Evolutionary conservation across 2,329 filamentous ascomycete genomes (phyloP), one percentile per base, ranked within the genome.

Genomic region (Calonectria crousiana): DNA sequence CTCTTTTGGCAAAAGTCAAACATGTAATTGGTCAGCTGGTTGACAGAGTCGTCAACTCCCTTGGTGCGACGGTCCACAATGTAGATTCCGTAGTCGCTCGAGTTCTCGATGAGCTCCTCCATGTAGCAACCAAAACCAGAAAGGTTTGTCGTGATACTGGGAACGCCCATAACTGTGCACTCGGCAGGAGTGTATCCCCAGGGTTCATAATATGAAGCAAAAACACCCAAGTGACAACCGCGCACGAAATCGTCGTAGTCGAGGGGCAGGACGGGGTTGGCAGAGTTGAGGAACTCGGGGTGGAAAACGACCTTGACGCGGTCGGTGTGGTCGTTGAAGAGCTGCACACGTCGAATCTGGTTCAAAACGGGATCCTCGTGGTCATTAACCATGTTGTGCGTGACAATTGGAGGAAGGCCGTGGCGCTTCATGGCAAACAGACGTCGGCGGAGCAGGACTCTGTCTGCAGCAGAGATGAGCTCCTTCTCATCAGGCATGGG

Each of bases 191-290:
- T 99, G 86, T 99, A 99, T 58, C 97, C 97, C 97, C 97, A 99
- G 11, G 97, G 97, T 87, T 99, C 97, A 85, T 99, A 99, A 90
- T 98, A 98, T 3, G 97, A 98, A 30, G 96, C 90, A 87, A 99
- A 99, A 72, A 99, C 92, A 81, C 97, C 97, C 82, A 99, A 88
- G 85, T 99, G 96, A 51, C 96, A 98, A 77, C 97, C 97, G 70
- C 97, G 95, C 56, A 99, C 97, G 83, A 99, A 99, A 84, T 99
- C 97, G 82, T 99, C 97, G 82, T 99, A 98, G 86, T 98, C 97
- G 82, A 99, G 90, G 23, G 97, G 96, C 41, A 99, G 89, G 2
- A 99, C 96, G 0, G 97, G 96, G 86, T 98, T 98, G 70, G 95
- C 93, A 1, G 96, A 97, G 88, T 96, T 98, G 79, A 99, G 88